phyloP scores from a whole-genome alignment of 805 yeast species.

The Saturnispora hagleri region DNA sequence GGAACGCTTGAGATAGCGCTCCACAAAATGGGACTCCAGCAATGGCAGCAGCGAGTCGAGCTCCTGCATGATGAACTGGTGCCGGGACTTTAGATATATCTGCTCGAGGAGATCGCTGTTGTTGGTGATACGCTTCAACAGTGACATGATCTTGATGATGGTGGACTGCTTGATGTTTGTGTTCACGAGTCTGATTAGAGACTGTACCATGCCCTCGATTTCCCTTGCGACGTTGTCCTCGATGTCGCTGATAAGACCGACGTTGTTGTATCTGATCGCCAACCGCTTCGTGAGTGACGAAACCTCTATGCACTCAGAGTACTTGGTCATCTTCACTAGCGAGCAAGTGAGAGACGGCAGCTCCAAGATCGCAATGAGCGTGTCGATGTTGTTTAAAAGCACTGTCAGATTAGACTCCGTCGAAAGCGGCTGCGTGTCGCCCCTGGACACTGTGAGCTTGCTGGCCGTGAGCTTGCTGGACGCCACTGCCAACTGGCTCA shows the following conservation, averaged over 20 bases:
- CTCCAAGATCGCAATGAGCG: slow-evolving; percentile 69
- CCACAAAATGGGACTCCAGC: slow-evolving; percentile 39
- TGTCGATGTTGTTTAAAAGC: slow-evolving; percentile 55
- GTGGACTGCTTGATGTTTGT: slow-evolving; percentile 76
- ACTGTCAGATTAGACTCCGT: slow-evolving; percentile 17
- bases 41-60: slow-evolving; percentile 49
- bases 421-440: neutral
- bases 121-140: slow-evolving; percentile 25
- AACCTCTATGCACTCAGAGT: slow-evolving; percentile 82
- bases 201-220: slow-evolving; percentile 52
- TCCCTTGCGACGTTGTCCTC: slow-evolving; percentile 46
- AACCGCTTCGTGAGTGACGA: slow-evolving; percentile 66
- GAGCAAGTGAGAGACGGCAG: slow-evolving; percentile 74
- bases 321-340: slow-evolving; percentile 81
- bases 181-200: slow-evolving; percentile 56
- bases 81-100: slow-evolving; percentile 59
- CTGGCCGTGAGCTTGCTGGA: neutral
- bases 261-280: slow-evolving; percentile 56
- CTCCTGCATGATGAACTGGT: slow-evolving; percentile 56
- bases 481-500: neutral
- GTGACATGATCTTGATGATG: slow-evolving; percentile 67
- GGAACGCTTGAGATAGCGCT: slow-evolving; percentile 63
- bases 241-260: slow-evolving; percentile 41
- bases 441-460: neutral
- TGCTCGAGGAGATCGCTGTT: slow-evolving; percentile 34